Percentiles rank a stretch among this genome's conserved stretches.
Conservation (phyloP, 1,139 yeast genomes). For the Kodamaea arcana region DNA sequence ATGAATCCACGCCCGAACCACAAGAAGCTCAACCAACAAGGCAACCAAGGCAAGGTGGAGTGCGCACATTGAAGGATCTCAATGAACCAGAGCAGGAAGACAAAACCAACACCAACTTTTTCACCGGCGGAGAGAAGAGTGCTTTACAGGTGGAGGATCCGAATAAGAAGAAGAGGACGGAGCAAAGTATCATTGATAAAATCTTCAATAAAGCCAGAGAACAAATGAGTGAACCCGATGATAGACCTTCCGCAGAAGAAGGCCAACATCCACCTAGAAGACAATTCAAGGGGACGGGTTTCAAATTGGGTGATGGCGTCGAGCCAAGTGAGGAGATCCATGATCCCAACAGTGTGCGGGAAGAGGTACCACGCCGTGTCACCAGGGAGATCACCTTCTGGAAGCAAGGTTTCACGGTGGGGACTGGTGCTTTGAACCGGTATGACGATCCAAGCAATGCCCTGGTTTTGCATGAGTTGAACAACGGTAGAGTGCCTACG, state of each 20-base stretch:
- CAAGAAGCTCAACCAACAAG: constrained; percentile 5
- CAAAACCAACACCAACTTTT: constrained; percentile 67
- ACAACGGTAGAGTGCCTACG: constrained; percentile 92
- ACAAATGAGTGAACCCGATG: constrained; percentile 42
- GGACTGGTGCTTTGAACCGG: constrained; percentile 78
- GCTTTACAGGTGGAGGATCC: constrained; percentile 95
- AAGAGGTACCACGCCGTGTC: constrained; percentile 47
- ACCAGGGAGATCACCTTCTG: constrained; percentile 83
- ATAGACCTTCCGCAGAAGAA: constrained; percentile 35
- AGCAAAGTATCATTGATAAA: constrained; percentile 43
- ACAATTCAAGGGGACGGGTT: constrained; percentile 68
- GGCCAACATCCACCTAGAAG: constrained; percentile 11
- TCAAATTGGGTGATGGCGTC: constrained; percentile 68
- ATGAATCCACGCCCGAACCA: constrained; percentile 8
- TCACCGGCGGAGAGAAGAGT: constrained; percentile 95
- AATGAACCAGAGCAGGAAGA: constrained; percentile 51
- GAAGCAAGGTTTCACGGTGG: constrained; percentile 95
- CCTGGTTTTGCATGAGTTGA: constrained; percentile 70
- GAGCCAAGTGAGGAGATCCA: constrained; percentile 37
- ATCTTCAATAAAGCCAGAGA: constrained; percentile 45
- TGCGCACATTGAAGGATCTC: constrained; percentile 51
- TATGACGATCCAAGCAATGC: constrained; percentile 90
- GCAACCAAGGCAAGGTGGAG: constrained; percentile 16
- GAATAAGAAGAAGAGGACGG: constrained; percentile 36
- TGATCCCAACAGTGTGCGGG: constrained; percentile 26